A percentile compares a stretch with the other conserved stretches of the same genome.
phyloP scores from a whole-genome alignment of 306 rosid species.

The Boehmeria nivea region DNA sequence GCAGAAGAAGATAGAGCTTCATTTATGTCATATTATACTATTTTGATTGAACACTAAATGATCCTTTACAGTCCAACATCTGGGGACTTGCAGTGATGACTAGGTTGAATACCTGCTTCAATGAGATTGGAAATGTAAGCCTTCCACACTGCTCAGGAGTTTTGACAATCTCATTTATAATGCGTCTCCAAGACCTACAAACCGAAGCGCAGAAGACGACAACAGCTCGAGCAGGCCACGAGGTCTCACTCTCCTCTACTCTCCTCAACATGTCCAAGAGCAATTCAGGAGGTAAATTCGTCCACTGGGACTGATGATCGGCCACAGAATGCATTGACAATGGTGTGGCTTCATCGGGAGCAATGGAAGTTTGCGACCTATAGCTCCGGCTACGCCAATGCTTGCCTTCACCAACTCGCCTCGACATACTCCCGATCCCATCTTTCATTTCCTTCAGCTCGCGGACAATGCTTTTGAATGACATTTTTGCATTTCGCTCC shows the following conservation, averaged over 20 bases:
- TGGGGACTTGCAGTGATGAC: too few species aligned
- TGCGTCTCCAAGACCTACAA: slow-evolving; percentile 74
- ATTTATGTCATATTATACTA: too few species aligned
- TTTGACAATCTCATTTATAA: slow-evolving; percentile 61
- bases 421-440: slow-evolving; percentile 62
- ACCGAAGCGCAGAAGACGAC: slow-evolving; percentile 73
- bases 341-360: slow-evolving; percentile 46
- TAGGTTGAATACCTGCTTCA: slow-evolving; percentile 64
- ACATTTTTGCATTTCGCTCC: slow-evolving; percentile 30
- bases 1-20: too few species aligned
- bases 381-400: slow-evolving; percentile 39
- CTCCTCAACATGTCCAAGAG: slow-evolving; percentile 72
- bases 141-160: slow-evolving; percentile 82
- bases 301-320: slow-evolving; percentile 60
- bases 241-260: slow-evolving; percentile 70
- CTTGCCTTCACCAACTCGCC: slow-evolving; percentile 50
- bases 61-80: too few species aligned
- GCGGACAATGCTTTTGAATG: slow-evolving; percentile 57
- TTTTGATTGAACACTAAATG: too few species aligned
- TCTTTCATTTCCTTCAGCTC: slow-evolving; percentile 68
- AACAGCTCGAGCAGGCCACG: slow-evolving; percentile 70
- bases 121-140: slow-evolving; percentile 81
- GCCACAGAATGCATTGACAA: slow-evolving; percentile 22
- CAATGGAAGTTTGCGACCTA: slow-evolving; percentile 57
- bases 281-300: slow-evolving; percentile 65